Evolutionary conservation across 208 protist genomes (phyloP).

Genomic region (Leptomonas pyrrhocoris): DNA sequence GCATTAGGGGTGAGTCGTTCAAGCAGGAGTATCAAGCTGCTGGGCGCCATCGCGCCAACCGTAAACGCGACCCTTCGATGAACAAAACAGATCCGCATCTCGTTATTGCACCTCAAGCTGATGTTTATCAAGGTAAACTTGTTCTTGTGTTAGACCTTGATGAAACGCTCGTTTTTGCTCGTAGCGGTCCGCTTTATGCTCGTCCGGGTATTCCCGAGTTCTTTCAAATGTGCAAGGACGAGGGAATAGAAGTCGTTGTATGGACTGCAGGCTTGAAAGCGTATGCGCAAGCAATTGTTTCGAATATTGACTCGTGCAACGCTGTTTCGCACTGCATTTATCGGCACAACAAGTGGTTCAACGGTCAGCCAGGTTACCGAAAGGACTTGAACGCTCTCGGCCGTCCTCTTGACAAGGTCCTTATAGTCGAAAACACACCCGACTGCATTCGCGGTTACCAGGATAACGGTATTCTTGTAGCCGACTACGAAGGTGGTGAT

Average conservation of each 20-base stretch:
- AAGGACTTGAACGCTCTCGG: constrained; percentile 91
- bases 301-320: constrained; percentile 89
- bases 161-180: constrained; percentile 91
- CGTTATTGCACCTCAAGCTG: constrained; percentile 79
- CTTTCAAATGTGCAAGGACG: constrained; percentile 86
- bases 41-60: constrained; percentile 55
- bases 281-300: constrained; percentile 92
- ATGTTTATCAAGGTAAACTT: constrained; percentile 80
- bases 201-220: constrained; percentile 89
- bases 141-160: constrained; percentile 91
- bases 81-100: constrained; percentile 78
- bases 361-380: constrained; percentile 89
- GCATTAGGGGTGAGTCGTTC: constrained; percentile 91
- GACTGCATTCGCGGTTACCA: constrained; percentile 93
- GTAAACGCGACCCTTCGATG: constrained; percentile 91
- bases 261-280: constrained; percentile 92
- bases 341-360: constrained; percentile 94
- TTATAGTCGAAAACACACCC: constrained; percentile 94
- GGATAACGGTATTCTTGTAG: constrained; percentile 92
- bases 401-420: constrained; percentile 82
- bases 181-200: constrained; percentile 86
- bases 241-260: constrained; percentile 87
- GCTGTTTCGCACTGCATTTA: constrained; percentile 92
- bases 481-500: constrained; percentile 92
- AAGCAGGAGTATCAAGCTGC: constrained; percentile 92